These are phyloP conservation scores for Pleurotus ostreatus DNA, from an alignment of 768 basidiomycete genomes.

Conservation along the genomic window DNA sequence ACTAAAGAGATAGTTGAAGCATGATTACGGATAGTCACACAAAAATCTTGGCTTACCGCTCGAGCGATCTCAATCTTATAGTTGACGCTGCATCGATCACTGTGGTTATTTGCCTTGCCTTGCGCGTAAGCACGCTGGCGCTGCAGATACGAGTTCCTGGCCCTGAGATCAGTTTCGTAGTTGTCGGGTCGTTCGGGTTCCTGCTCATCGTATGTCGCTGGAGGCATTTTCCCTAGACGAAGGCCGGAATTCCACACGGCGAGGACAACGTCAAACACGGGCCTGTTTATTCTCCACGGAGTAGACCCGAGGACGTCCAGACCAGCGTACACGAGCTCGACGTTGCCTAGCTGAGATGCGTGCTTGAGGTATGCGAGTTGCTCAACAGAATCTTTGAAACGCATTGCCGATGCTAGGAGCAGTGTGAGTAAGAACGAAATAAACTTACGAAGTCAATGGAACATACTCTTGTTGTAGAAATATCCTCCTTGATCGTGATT, in stretches of 20 bases:
- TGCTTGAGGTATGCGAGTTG: slow-evolving; percentile 74
- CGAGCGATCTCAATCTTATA: slow-evolving; percentile 96
- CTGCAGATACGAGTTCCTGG: slow-evolving; percentile 47
- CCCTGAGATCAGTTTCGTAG: slow-evolving; percentile 46
- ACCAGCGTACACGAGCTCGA: slow-evolving; percentile 84
- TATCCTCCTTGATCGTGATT: slow-evolving; percentile 78
- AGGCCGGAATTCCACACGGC: slow-evolving; percentile 82
- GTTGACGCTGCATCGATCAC: slow-evolving; percentile 88
- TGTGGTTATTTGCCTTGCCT: slow-evolving; percentile 77
- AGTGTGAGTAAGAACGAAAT: not conserved
- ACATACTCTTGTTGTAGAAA: slow-evolving; percentile 69
- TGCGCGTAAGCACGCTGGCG: slow-evolving; percentile 53
- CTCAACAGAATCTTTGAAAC: slow-evolving; percentile 87
- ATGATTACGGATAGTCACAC: not conserved
- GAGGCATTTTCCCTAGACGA: slow-evolving; percentile 80
- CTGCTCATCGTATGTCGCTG: slow-evolving; percentile 56
- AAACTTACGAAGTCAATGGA: not conserved
- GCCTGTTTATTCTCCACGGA: slow-evolving; percentile 84
- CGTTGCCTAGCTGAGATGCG: slow-evolving; percentile 67
- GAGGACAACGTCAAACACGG: slow-evolving; percentile 71
- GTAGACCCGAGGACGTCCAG: slow-evolving; percentile 88
- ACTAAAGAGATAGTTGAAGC: slow-evolving; percentile 37
- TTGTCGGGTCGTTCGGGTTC: slow-evolving; percentile 57
- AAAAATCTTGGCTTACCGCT: slow-evolving; percentile 50
- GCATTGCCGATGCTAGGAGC: slow-evolving; percentile 68